A percentile compares a stretch with the other conserved stretches of the same genome.
These are phyloP conservation scores for Cladosporium cucumerinum DNA, from an alignment of 2,329 filamentous ascomycete genomes.

Conservation along the genomic window DNA sequence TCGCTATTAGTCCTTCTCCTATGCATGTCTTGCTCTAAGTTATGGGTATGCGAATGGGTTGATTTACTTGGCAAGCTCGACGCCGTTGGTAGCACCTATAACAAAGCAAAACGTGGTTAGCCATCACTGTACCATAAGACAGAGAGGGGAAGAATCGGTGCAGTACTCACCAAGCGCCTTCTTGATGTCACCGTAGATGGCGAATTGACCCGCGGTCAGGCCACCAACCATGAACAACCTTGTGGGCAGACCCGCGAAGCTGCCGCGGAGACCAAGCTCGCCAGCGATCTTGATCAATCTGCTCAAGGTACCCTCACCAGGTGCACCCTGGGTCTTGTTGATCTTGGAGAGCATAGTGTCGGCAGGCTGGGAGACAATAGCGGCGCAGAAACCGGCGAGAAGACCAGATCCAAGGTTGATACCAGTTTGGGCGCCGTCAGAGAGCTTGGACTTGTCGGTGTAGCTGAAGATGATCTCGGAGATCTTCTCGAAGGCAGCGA, in stretches of 20 bases:
- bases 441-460: constrained; percentile 68
- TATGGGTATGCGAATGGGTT: background rate
- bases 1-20: background rate
- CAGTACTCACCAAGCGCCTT: constrained; percentile 41
- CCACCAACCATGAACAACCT: constrained; percentile 73
- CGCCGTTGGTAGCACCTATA: constrained; percentile 69
- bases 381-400: constrained; percentile 81
- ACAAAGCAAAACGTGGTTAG: constrained; percentile 17
- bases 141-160: background rate
- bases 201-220: constrained; percentile 77
- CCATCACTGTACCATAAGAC: background rate
- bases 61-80: constrained; percentile 57
- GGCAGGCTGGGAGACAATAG: constrained; percentile 82
- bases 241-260: constrained; percentile 77
- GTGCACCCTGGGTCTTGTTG: constrained; percentile 88
- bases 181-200: constrained; percentile 80
- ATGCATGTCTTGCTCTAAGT: background rate
- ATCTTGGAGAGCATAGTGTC: constrained; percentile 95
- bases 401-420: constrained; percentile 85
- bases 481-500: constrained; percentile 90
- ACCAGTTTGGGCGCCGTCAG: constrained; percentile 67
- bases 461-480: constrained; percentile 65
- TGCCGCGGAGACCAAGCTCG: constrained; percentile 74
- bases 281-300: constrained; percentile 84
- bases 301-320: constrained; percentile 76